Conservation (phyloP, 352 stramenopile genomes). For the Globisporangium splendens region DNA sequence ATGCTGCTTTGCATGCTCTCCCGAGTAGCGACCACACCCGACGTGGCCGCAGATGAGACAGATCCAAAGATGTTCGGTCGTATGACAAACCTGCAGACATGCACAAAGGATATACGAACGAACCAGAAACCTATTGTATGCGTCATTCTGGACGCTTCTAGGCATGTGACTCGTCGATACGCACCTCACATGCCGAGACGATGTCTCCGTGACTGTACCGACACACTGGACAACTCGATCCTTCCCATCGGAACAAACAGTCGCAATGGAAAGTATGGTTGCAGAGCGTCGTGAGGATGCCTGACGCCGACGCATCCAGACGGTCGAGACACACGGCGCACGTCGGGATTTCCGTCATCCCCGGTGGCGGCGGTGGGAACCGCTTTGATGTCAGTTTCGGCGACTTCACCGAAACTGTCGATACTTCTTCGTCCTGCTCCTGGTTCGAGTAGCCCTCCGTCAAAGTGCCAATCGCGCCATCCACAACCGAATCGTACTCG, state of each 20-base stretch:
- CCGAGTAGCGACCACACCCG: constrained; percentile 95
- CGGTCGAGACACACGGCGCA: constrained; percentile 92
- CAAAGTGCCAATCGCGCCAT: constrained; percentile 8
- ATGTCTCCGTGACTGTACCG: constrained; percentile 95
- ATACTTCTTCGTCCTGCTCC: constrained; percentile 11
- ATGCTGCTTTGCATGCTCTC: constrained; percentile 93
- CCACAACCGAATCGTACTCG: constrained; percentile 65
- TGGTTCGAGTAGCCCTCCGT: constrained; percentile 14
- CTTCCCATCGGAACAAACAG: constrained; percentile 94
- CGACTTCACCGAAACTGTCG: constrained; percentile 8
- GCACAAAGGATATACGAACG: too few species aligned
- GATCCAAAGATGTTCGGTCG: constrained; percentile 94
- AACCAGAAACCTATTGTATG: background rate
- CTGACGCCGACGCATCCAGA: constrained; percentile 79
- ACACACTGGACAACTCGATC: constrained; percentile 95
- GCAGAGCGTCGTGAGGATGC: constrained; percentile 96
- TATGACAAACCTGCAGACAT: constrained; percentile 76
- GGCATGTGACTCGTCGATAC: background rate
- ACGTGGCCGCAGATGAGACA: constrained; percentile 95
- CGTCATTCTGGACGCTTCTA: too few species aligned
- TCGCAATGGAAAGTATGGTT: constrained; percentile 98
- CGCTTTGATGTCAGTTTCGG: constrained; percentile 29
- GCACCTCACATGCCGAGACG: constrained; percentile 87
- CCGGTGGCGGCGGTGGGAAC: constrained; percentile 56
- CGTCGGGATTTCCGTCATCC: constrained; percentile 87